phyloP scores from a whole-genome alignment of 495 filamentous ascomycete genomes.

The Penicillium verhagenii region DNA sequence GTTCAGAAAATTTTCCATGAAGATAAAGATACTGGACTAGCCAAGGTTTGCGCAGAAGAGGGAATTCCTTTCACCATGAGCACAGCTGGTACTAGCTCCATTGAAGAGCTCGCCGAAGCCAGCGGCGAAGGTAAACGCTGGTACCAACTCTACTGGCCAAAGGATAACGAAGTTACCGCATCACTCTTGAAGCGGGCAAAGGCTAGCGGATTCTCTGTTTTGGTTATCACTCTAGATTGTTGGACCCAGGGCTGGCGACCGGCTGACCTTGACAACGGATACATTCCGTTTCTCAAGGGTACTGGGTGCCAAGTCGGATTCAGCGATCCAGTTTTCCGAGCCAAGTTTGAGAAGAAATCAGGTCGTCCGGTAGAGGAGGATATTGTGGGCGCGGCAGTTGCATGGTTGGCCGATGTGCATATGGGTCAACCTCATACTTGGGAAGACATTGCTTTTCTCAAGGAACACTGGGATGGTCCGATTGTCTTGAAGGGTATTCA shows the following conservation, averaged over 20 bases:
- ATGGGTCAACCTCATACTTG: conserved; percentile 53
- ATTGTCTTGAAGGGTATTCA: conserved; percentile 53
- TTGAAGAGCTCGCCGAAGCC: conserved; percentile 54
- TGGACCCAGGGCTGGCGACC: conserved; percentile 56
- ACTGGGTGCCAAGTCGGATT: conserved; percentile 46
- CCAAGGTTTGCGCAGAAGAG: conserved; percentile 52
- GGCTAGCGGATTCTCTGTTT: conserved; percentile 44
- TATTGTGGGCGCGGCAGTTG: conserved; percentile 38
- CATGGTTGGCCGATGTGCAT: conserved; percentile 53
- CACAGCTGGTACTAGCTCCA: conserved; percentile 52
- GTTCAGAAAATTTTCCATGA: conserved; percentile 58
- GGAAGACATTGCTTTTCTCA: conserved; percentile 56
- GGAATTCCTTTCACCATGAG: conserved; percentile 57
- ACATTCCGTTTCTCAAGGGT: conserved; percentile 49
- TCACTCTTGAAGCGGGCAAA: conserved; percentile 63
- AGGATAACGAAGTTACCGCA: conserved; percentile 55
- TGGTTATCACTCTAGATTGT: conserved; percentile 46
- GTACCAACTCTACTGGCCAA: conserved; percentile 73
- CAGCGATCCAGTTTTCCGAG: conserved; percentile 62
- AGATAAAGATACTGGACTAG: conserved; percentile 53
- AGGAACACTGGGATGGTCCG: conserved; percentile 60
- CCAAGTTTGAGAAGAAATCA: conserved; percentile 48
- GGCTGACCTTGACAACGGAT: conserved; percentile 62
- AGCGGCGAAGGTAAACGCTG: conserved; percentile 45
- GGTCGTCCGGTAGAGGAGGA: conserved; percentile 51